A percentile compares a stretch with the other conserved stretches of the same genome.
Conservation (phyloP, 257 asterid genomes). For the Forsythia viridissima region DNA sequence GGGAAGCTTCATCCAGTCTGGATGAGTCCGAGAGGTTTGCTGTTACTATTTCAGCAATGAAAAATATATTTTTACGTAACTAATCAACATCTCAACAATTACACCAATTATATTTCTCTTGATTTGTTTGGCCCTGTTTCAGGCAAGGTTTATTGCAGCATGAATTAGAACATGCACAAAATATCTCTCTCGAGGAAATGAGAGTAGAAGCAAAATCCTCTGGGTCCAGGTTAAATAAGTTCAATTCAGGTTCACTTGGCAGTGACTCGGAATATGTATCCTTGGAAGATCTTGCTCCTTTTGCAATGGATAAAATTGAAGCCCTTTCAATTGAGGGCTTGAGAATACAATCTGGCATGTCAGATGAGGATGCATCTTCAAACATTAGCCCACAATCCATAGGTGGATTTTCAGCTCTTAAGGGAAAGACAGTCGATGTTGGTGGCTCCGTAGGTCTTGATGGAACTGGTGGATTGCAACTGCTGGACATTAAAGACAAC, state of each 20-base stretch:
- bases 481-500: conserved; percentile 69
- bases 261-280: conserved; percentile 67
- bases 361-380: conserved; percentile 64
- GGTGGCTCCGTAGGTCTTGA: conserved; percentile 75
- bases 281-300: conserved; percentile 89
- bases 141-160: conserved; percentile 52
- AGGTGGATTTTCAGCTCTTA: conserved; percentile 68
- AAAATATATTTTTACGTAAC: neutral
- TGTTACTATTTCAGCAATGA: neutral
- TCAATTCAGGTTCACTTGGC: conserved; percentile 27
- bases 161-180: conserved; percentile 36
- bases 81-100: neutral
- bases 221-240: conserved; percentile 21
- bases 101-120: conserved; percentile 15
- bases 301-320: conserved; percentile 86
- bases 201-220: conserved; percentile 29
- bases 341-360: conserved; percentile 89
- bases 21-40: conserved; percentile 74
- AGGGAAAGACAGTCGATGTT: conserved; percentile 55
- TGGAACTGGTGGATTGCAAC: conserved; percentile 82
- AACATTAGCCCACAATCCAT: conserved; percentile 68
- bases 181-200: conserved; percentile 29
- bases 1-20: conserved; percentile 67
- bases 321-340: conserved; percentile 53
- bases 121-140: conserved; percentile 25